Evolutionary conservation across 257 asterid species (phyloP).

Genomic region (Ocimum tenuiflorum): DNA sequence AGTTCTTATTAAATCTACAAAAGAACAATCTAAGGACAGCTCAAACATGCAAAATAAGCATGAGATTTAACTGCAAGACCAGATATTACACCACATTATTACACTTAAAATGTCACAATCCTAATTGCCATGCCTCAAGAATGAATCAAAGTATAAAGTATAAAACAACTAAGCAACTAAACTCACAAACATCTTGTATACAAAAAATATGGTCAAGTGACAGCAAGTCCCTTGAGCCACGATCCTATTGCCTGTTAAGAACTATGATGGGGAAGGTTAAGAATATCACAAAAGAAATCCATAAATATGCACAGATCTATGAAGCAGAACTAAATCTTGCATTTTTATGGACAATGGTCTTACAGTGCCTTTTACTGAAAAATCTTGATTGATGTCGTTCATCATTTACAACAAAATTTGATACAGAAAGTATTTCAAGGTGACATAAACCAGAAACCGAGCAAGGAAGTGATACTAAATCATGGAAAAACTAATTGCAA

Average conservation of each 20-base stretch:
- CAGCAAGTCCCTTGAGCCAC: not conserved
- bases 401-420: not conserved
- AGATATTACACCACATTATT: conserved; percentile 7
- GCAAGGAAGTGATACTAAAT: conserved; percentile 7
- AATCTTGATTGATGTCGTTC: not conserved
- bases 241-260: conserved; percentile 5
- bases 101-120: not conserved
- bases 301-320: not conserved
- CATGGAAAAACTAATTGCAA: not conserved
- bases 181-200: not conserved
- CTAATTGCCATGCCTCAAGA: not conserved
- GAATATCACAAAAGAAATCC: not conserved
- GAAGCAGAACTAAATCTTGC: not conserved
- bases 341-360: not conserved
- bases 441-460: conserved; percentile 5
- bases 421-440: not conserved
- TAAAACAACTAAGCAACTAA: conserved; percentile 14
- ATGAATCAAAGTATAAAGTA: conserved; percentile 1
- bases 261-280: not conserved
- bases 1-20: not conserved
- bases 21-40: not conserved
- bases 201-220: conserved; percentile 9
- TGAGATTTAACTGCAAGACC: conserved; percentile 2
- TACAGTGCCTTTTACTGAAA: not conserved
- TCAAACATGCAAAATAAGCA: conserved; percentile 5